Evolutionary conservation across 495 filamentous ascomycete genomes (phyloP), one percentile per base, ranked within the genome.

Genomic region (Annulohypoxylon maeteangense): DNA sequence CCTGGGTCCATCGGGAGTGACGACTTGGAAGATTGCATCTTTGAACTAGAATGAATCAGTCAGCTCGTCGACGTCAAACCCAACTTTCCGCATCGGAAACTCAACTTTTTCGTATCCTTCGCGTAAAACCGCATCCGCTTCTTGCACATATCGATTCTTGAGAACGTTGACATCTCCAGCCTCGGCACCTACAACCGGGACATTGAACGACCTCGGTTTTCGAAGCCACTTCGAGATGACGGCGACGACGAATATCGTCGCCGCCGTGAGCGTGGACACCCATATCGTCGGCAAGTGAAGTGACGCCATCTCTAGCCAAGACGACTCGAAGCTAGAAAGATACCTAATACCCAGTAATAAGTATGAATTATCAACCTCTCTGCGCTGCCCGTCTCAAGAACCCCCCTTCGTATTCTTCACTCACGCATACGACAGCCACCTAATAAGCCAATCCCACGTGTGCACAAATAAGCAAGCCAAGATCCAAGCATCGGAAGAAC

Each of bases 21-120:
- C 75, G 25, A 82, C 68, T 54, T 85, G 83, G 60, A 84, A 85
- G 11, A 80, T 78, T 56, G 67, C 68, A 45, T 54, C 60, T 40
- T 67, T 69, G 38, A 76, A 76, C 74, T 76, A 29, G 25, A 22
- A 47, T 4, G 3, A 45, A 20, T 36, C 2, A 56, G 34, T 65
- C 51, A 44, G 2, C 14, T 32, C 22, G 51, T 18, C 40, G 12
- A 7, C 27, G 16, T 22, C n/a, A 42, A 54, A 47, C 31, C 18
- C 54, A 57, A 25, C 18, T 14, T 3, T 18, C 3, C 10, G 10
- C 34, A 6, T 54, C 6, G 40, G 27, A 16, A 14, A 36, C 23
- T 42, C 55, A 47, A 71, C 74, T 36, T 71, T 76, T 63, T 74
- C 61, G 25, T 76, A 65, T 5, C 74, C 74, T 31, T 76, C 74